Base-by-base conservation (phyloP, 2,329 filamentous ascomycete genomes). In the Colletotrichum kahawae region DNA sequence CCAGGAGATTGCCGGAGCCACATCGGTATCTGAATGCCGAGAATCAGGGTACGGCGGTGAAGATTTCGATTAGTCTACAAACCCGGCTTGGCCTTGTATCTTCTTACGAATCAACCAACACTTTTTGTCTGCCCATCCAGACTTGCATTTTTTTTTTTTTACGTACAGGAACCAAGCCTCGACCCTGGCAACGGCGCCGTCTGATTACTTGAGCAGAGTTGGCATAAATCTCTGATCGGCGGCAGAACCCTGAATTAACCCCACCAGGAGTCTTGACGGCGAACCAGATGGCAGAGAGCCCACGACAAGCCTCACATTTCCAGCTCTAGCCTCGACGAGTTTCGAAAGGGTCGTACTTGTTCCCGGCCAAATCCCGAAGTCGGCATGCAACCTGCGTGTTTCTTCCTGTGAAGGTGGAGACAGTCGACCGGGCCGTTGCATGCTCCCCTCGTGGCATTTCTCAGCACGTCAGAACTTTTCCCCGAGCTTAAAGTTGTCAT, bases 401-500 rank as follows among this genome's bases (percentile, higher is more conserved):
- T n/a, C n/a, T 60, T 33, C 12, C 18, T n/a, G 31, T 27, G 21
- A 60, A 34, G 13, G 31, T 33, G 57, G 57, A 36, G 65, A 21
- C 33, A 36, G 54, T 54, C 57, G 56, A 21, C 54, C 67, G 56
- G 68, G 54, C 62, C 54, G 62, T 33, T 43, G 60, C 34, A 57
- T 64, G 56, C 18, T 38, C 14, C 18, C 72, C 72, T 75, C 69
- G 69, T 75, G 63, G 69, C 72, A 67, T 72, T 75, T 64, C 56
- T 75, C 72, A 72, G 69, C 69, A 75, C 43, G 70, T 67, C 63
- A 64, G 63, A 75, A 67, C 69, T 67, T 67, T 63, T 29, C 63
- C 48, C 69, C 56, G 69, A 64, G 31, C 36, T 75, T 75, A 67
- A 71, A 33, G 57, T 64, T 74, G 43, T 7, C 13, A 12, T 34